These are phyloP conservation scores for Gilbertella persicaria DNA, from an alignment of 371 early-diverging fungal genomes.

Conservation along the genomic window DNA sequence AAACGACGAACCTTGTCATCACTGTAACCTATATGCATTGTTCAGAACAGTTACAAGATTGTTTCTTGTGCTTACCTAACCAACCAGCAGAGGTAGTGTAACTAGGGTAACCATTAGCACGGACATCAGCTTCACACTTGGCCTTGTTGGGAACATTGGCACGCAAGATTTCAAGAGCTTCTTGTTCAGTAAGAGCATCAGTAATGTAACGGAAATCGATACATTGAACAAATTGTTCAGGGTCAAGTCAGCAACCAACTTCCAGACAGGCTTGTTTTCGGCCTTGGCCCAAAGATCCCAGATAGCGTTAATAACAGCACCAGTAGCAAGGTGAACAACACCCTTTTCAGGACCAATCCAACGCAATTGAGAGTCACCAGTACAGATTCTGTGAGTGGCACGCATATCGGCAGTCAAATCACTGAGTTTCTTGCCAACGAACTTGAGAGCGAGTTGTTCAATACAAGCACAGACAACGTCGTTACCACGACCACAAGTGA, in stretches of 20 bases:
- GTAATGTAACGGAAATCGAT: conserved; percentile 60
- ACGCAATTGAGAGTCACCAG: conserved; percentile 52
- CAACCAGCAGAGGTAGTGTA: conserved; percentile 57
- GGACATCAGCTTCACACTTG: conserved; percentile 39
- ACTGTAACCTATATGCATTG: conserved; percentile 39
- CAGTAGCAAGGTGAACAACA: conserved; percentile 53
- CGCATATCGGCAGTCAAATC: conserved; percentile 44
- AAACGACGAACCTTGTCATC: conserved; percentile 50
- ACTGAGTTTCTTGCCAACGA: conserved; percentile 36
- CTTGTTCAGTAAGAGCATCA: conserved; percentile 55
- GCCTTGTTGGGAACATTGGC: conserved; percentile 37
- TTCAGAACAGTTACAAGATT: not conserved
- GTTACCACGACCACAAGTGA: conserved; percentile 53
- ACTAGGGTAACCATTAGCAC: conserved; percentile 45
- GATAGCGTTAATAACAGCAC: conserved; percentile 56
- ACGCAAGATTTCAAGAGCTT: conserved; percentile 47
- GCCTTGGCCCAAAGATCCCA: conserved; percentile 62
- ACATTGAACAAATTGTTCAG: conserved; percentile 52
- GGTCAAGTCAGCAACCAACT: conserved; percentile 53
- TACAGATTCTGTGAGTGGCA: conserved; percentile 48
- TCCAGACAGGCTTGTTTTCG: conserved; percentile 57
- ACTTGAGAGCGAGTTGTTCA: conserved; percentile 45
- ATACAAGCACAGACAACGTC: conserved; percentile 48
- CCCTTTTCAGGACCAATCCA: conserved; percentile 62
- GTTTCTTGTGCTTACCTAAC: conserved; percentile 36